Evolutionary conservation across 2,329 filamentous ascomycete genomes (phyloP).

Genomic region (Fusarium denticulatum): DNA sequence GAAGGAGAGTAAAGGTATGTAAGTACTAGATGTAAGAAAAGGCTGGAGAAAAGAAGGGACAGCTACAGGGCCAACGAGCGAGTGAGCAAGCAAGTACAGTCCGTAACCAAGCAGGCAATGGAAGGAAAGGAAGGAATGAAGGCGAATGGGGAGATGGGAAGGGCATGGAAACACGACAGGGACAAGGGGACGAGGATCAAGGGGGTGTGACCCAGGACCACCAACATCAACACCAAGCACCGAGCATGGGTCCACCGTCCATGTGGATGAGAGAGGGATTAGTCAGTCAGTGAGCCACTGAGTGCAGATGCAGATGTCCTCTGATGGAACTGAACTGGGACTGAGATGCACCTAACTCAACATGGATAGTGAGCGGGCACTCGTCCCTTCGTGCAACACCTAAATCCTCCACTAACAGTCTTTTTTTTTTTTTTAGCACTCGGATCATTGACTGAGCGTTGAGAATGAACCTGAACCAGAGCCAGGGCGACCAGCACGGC

Average conservation of each 20-base stretch:
- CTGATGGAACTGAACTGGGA: slow-evolving; percentile 17
- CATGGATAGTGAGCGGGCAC: slow-evolving; percentile 29
- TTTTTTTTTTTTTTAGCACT: slow-evolving; percentile 28
- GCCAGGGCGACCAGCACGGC: slow-evolving; percentile 14
- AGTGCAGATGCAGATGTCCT: slow-evolving; percentile 2
- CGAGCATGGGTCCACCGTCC: slow-evolving; percentile 10
- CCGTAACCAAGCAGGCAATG: slow-evolving; percentile 10
- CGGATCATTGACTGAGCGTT: slow-evolving; percentile 7
- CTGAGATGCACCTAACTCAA: slow-evolving; percentile 30
- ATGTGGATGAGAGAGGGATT: slow-evolving; percentile 15
- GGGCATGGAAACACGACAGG: slow-evolving; percentile 49
- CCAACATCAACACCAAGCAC: background rate
- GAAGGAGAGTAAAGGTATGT: slow-evolving; percentile 39
- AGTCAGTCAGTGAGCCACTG: background rate
- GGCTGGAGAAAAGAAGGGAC: slow-evolving; percentile 45
- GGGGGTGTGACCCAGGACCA: slow-evolving; percentile 28
- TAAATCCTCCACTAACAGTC: background rate
- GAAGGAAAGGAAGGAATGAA: slow-evolving; percentile 45
- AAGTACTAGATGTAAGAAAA: slow-evolving; percentile 40
- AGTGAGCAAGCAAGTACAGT: background rate
- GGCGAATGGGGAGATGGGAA: slow-evolving; percentile 45
- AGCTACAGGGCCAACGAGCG: slow-evolving; percentile 42
- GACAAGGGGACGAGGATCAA: slow-evolving; percentile 40
- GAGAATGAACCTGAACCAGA: slow-evolving; percentile 3
- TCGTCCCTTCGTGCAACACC: slow-evolving; percentile 21